Evolutionary conservation across 2,329 filamentous ascomycete genomes (phyloP).

Genomic region (Atkinsonella texensis): DNA sequence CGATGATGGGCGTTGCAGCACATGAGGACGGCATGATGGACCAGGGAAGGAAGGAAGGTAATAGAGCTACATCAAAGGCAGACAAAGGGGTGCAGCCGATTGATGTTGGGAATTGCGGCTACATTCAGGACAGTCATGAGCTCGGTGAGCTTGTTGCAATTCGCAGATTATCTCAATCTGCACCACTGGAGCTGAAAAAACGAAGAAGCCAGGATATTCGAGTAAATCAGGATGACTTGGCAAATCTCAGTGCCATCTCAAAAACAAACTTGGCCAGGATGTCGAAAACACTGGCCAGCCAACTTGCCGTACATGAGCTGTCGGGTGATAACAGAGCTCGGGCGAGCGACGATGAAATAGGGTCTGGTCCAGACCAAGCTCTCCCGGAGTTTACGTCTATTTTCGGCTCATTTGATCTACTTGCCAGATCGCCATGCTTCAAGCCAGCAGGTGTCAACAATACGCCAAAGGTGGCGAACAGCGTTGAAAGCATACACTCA

Average conservation of each 20-base stretch:
- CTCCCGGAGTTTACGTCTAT: constrained; percentile 18
- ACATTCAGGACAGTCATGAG: neutral
- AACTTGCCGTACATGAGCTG: neutral
- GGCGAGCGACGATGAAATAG: neutral
- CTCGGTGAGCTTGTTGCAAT: neutral
- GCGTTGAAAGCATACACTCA: constrained; percentile 2
- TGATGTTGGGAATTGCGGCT: neutral
- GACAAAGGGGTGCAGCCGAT: neutral
- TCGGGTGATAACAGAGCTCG: neutral
- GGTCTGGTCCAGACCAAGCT: constrained; percentile 12
- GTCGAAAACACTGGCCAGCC: neutral
- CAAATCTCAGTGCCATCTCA: neutral
- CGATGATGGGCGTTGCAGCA: neutral
- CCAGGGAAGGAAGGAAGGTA: neutral
- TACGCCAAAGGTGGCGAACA: neutral
- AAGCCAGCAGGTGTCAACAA: constrained; percentile 7
- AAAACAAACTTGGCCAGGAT: neutral
- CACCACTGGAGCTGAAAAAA: neutral
- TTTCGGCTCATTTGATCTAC: constrained; percentile 16
- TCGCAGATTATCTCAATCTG: constrained; percentile 3
- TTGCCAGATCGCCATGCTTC: constrained; percentile 13
- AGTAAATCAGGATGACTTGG: neutral
- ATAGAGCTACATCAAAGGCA: neutral
- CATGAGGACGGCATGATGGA: neutral
- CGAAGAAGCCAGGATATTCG: neutral